phyloP scores from a whole-genome alignment of 2,329 filamentous ascomycete species.

The Parasarocladium wereldwijsianum region DNA sequence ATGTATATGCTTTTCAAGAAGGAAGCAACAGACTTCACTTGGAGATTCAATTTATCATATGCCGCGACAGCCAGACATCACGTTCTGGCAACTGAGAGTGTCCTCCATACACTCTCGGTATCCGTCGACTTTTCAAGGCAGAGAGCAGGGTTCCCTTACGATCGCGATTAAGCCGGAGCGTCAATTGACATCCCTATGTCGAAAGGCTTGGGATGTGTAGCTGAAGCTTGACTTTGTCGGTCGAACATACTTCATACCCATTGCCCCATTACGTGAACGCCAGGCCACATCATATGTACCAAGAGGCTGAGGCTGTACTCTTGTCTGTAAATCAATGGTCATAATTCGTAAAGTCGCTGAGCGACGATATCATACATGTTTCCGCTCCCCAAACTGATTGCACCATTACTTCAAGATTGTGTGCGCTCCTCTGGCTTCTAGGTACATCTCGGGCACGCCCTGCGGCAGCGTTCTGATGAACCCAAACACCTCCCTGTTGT shows the following conservation, averaged over 20 bases:
- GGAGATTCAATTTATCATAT: conserved; percentile 8
- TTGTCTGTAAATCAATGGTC: no score
- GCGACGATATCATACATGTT: neutral
- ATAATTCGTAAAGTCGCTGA: neutral
- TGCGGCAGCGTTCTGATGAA: conserved; percentile 70
- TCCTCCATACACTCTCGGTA: conserved; percentile 66
- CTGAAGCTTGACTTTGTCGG: conserved; percentile 92
- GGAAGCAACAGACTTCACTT: neutral
- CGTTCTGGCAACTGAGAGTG: conserved; percentile 47
- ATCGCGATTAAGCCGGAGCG: conserved; percentile 99
- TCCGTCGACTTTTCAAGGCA: conserved; percentile 58
- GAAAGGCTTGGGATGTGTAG: conserved; percentile 77
- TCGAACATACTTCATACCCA: conserved; percentile 42
- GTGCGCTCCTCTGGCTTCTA: conserved; percentile 83
- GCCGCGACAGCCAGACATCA: conserved; percentile 40
- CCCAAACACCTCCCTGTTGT: conserved; percentile 82
- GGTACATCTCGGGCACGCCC: conserved; percentile 70
- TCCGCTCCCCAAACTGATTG: no score
- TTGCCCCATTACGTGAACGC: neutral
- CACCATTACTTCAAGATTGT: conserved; percentile 67
- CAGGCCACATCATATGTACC: neutral
- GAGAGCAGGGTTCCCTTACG: conserved; percentile 45
- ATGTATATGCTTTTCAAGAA: no score
- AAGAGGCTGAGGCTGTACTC: no score
- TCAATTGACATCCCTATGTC: conserved; percentile 65